Percentiles rank a stretch among this genome's conserved stretches.
phyloP scores from a whole-genome alignment of 2,329 filamentous ascomycete genomes.

The Boeremia exigua region DNA sequence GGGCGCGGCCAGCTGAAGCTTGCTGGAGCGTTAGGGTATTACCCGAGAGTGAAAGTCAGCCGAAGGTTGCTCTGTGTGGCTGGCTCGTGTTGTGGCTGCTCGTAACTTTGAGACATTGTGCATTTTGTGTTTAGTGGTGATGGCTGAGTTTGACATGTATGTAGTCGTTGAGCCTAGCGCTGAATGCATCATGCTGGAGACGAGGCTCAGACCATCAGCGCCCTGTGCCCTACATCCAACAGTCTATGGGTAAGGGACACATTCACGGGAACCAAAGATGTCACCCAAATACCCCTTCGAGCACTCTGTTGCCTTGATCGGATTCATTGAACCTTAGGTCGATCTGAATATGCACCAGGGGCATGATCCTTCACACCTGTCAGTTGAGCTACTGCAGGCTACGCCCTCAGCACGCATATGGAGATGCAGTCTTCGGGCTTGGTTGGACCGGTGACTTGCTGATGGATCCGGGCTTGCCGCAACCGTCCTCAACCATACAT shows the following conservation, averaged over 20 bases:
- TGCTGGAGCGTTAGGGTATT: conserved; percentile 5
- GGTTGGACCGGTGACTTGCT: conserved; percentile 29
- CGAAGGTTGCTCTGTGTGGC: conserved; percentile 8
- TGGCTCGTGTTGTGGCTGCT: neutral
- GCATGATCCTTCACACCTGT: conserved; percentile 16
- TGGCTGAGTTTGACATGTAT: conserved; percentile 1
- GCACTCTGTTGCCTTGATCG: neutral
- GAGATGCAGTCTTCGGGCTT: conserved; percentile 27
- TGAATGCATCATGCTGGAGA: neutral
- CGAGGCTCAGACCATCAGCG: neutral
- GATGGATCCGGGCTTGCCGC: conserved; percentile 18
- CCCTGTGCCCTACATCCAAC: neutral
- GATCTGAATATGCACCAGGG: conserved; percentile 6
- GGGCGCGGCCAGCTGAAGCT: conserved; percentile 12
- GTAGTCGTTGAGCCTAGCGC: neutral
- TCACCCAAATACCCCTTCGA: conserved; percentile 4
- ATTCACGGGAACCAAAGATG: neutral
- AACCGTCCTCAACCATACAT: conserved; percentile 5
- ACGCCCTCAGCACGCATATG: conserved; percentile 25
- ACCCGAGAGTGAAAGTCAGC: conserved; percentile 15
- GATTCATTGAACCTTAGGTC: neutral
- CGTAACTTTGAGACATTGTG: conserved; percentile 6
- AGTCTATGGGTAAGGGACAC: neutral
- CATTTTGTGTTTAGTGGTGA: conserved; percentile 4
- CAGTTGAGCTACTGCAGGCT: conserved; percentile 31